Base-by-base conservation (phyloP, 768 basidiomycete species). In the Gelatoporia subvermispora region DNA sequence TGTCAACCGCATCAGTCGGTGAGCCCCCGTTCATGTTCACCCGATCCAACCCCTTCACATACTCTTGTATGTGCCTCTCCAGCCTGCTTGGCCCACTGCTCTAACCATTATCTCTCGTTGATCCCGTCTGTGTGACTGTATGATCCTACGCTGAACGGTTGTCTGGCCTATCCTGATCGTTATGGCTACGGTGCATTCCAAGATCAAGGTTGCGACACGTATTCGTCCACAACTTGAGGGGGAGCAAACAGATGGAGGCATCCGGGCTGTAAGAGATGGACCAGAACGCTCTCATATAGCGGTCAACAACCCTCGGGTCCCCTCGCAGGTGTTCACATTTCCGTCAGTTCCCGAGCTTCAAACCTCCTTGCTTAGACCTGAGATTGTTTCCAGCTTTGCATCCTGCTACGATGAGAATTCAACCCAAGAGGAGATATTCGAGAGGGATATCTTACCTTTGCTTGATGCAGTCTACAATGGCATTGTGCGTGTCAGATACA, bases 381-480 rank as follows among this genome's bases (percentile, higher is more conserved):
- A 38, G 10, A 8, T 11, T 11, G 10, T 20, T 4, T 31, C 0
- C 52, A 89, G 86, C 25, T 81, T 91, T 58, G 75, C 87, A 34
- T 85, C 81, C 43, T 88, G 86, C 62, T 88, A 90, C 62, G 88
- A 81, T 61, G 76, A 81, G 47, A 59, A 64, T 28, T 81, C 86
- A 20, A 78, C 74, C 0, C 91, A 93, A 59, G 80, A 84, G 45
- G 81, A 88, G 54, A 87, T 93, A 48, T 93, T 89, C 56, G 69
- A 72, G 43, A 76, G 75, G 43, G 88, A 92, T 51, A 86, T 93
- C 17, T 73, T 74, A 49, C 89, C 90, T 3, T 69, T 93, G 55
- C 73, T 93, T 28, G 87, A 92, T 49, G 74, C 88, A 17, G 85
- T 88, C 2, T 88, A 81, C 57, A 75, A 72, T 41, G 91, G 91